These are phyloP conservation scores for Rhizophora mangle DNA, from an alignment of 345 rosid genomes.

Conservation along the genomic window DNA sequence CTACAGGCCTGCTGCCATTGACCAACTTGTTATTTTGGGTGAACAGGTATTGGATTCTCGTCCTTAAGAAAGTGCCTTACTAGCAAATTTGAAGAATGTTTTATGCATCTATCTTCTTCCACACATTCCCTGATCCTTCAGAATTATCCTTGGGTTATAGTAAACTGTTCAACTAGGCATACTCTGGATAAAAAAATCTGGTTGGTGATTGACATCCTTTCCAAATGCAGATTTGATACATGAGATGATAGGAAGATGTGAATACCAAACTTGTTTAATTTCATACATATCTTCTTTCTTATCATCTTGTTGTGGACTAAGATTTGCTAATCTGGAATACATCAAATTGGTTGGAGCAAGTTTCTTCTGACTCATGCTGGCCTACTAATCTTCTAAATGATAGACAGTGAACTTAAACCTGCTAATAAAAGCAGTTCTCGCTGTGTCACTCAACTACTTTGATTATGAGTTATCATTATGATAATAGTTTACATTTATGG, in stretches of 20 bases:
- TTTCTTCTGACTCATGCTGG: too few relatives aligned
- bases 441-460: too few relatives aligned
- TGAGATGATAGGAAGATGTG: neutral
- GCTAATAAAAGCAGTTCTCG: too few relatives aligned
- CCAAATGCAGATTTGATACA: conserved; percentile 3
- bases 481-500: neutral
- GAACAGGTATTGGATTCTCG: conserved; percentile 59
- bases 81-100: neutral
- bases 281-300: conserved; percentile 9
- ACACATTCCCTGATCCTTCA: neutral
- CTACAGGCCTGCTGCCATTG: conserved; percentile 97
- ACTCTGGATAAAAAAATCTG: too few relatives aligned
- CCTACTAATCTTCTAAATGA: too few relatives aligned
- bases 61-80: conserved; percentile 11
- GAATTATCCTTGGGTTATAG: neutral
- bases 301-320: conserved; percentile 12
- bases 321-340: neutral
- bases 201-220: neutral
- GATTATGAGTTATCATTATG: too few relatives aligned
- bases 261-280: neutral
- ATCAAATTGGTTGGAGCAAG: neutral
- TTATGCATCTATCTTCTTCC: neutral
- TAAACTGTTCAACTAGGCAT: neutral
- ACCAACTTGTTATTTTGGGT: conserved; percentile 93
- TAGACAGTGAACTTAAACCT: too few relatives aligned